phyloP scores from a whole-genome alignment of 306 rosid species.

The Benincasa hispida region DNA sequence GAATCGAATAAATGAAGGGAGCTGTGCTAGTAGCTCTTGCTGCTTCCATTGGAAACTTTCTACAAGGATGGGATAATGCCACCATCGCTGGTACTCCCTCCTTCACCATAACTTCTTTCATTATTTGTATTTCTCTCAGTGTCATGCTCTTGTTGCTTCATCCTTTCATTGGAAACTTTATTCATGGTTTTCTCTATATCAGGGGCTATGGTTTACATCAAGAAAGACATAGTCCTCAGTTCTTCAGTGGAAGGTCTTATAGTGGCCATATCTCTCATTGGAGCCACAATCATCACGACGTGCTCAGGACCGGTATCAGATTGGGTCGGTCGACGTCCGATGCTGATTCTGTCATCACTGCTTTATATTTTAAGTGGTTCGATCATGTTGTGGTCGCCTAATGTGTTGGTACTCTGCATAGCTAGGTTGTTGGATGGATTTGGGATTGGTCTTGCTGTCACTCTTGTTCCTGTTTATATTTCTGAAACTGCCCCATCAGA shows the following conservation, averaged over 20 bases:
- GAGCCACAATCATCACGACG: constrained; percentile 61
- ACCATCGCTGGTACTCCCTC: constrained; percentile 61
- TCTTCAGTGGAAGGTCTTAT: constrained; percentile 57
- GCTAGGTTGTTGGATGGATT: constrained; percentile 72
- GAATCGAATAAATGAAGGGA: constrained; percentile 40
- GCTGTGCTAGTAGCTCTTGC: constrained; percentile 71
- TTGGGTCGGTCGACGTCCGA: constrained; percentile 57
- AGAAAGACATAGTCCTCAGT: constrained; percentile 34
- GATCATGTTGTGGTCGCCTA: constrained; percentile 78
- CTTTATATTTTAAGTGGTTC: constrained; percentile 52
- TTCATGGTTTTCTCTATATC: constrained; percentile 10
- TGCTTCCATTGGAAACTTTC: constrained; percentile 73
- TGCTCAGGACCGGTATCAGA: constrained; percentile 61
- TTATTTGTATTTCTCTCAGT: neutral
- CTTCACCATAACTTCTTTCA: neutral
- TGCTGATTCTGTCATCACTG: constrained; percentile 57
- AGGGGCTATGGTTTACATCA: constrained; percentile 65
- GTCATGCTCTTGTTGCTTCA: neutral
- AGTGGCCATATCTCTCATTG: constrained; percentile 78
- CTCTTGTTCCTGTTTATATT: constrained; percentile 60
- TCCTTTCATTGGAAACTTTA: neutral
- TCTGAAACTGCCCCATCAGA: constrained; percentile 90
- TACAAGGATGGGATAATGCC: constrained; percentile 96
- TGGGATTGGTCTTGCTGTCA: constrained; percentile 79
- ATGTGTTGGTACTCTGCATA: constrained; percentile 46